Evolutionary conservation across 1,284 basidiomycete species (phyloP), one percentile per base, ranked within the genome.

Genomic region (Kalmanozyma brasiliensis): DNA sequence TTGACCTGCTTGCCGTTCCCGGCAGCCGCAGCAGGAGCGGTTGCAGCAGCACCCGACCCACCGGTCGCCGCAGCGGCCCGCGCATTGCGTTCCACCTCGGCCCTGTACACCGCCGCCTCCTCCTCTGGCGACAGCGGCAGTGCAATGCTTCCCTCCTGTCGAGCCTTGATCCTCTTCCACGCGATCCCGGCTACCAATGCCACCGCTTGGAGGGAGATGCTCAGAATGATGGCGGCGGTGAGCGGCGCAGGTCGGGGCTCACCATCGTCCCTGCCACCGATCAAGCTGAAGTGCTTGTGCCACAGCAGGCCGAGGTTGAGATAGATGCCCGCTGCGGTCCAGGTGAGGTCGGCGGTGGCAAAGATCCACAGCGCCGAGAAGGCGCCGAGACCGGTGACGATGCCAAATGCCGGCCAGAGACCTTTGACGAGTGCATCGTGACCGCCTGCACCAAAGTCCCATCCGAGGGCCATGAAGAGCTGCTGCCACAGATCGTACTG

Each of bases 391-490:
- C 71, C 63, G 19, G 65, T 45, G 20, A 71, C 45, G 53, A 77
- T 70, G 19, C 57, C 68, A 29, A 78, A 78, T 1, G 70, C 60
- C 6, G 72, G 76, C 76, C 76, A 78, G 34, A 76, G 60, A 22
- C 74, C 63, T 35, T 63, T 20, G 8, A 69, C 52, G n/a, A 64
- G 36, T 13, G 51, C 46, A 23, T 61, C 41, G 40, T 67, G 59
- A 1, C 65, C 63, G 13, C 60, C 69, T 5, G 48, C 32, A n/a
- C 57, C 51, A 36, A 60, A 64, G 82, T 83, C 32, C 84, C 84
- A 86, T 23, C 81, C 82, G 19, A 85, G 77, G 8, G 84, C 84
- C 55, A 86, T 82, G 75, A 85, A 84, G 7, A 85, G 84, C 56
- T 83, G 83, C 70, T 85, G 84, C 53, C 85, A 78, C 71, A 84